phyloP scores from a whole-genome alignment of 768 basidiomycete genomes.

The Chalciporus piperatus region DNA sequence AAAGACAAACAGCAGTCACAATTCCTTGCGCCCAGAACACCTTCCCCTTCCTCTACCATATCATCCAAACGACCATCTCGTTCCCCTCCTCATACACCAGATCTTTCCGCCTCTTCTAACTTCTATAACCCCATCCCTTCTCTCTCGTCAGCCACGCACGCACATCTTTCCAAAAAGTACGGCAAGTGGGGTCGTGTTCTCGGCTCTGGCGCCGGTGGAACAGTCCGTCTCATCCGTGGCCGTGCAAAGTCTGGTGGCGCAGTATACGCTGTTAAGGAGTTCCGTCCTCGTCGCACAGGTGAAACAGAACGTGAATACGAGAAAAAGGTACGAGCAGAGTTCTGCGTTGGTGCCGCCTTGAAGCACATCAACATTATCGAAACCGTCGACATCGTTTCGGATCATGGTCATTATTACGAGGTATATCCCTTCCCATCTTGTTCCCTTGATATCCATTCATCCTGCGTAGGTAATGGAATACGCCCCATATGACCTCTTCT shows the following conservation, averaged over 20 bases:
- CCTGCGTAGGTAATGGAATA: constrained; percentile 92
- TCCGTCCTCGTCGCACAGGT: constrained; percentile 82
- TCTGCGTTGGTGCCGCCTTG: constrained; percentile 92
- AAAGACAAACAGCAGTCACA: constrained; percentile 3
- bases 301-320: constrained; percentile 97
- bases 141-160: constrained; percentile 79
- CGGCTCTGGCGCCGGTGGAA: constrained; percentile 97
- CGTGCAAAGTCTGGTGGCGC: constrained; percentile 75
- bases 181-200: constrained; percentile 98
- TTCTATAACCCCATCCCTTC: constrained; percentile 47
- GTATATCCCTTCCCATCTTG: constrained; percentile 39
- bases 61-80: constrained; percentile 29
- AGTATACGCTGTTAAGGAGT: constrained; percentile 97
- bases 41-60: constrained; percentile 31
- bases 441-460: constrained; percentile 2
- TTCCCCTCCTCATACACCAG: constrained; percentile 24
- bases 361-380: constrained; percentile 97
- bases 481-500: constrained; percentile 97
- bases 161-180: constrained; percentile 96
- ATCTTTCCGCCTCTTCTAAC: constrained; percentile 20
- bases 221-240: constrained; percentile 92
- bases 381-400: constrained; percentile 96
- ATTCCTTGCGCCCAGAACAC: constrained; percentile 23
- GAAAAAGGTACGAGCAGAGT: constrained; percentile 99
- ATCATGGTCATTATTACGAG: constrained; percentile 99